phyloP scores from a whole-genome alignment of 2,329 filamentous ascomycete genomes.

The Ophiostoma himal-ulmi region DNA sequence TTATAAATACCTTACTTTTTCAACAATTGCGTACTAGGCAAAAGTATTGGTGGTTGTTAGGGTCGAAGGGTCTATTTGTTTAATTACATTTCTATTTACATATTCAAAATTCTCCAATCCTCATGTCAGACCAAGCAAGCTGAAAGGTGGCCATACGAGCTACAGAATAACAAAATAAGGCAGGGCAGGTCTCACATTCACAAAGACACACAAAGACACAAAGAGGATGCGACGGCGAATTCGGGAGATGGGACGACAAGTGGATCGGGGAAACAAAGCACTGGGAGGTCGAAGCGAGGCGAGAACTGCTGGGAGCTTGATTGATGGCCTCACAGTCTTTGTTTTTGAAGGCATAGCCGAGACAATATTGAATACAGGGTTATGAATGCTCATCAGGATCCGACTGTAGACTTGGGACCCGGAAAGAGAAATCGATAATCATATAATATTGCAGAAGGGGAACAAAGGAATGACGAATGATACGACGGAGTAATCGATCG shows the following conservation, averaged over 20 bases:
- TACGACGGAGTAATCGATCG: conserved; percentile 4
- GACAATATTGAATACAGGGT: background rate
- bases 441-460: background rate
- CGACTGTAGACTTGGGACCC: background rate
- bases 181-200: conserved; percentile 5
- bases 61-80: background rate
- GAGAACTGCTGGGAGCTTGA: background rate
- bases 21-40: background rate
- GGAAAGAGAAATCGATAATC: background rate
- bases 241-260: conserved; percentile 10
- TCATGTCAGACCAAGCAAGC: background rate
- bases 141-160: conserved; percentile 1
- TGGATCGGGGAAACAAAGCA: conserved; percentile 1
- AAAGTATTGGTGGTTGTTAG: background rate
- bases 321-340: background rate
- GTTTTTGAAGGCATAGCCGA: background rate
- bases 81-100: background rate
- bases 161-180: background rate
- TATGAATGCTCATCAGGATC: background rate
- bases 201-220: background rate
- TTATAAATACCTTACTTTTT: background rate
- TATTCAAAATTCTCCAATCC: background rate
- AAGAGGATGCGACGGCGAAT: background rate
- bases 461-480: background rate
- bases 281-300: background rate